Base-by-base conservation (phyloP, 2,329 filamentous ascomycete species). In the Ilyonectria destructans region DNA sequence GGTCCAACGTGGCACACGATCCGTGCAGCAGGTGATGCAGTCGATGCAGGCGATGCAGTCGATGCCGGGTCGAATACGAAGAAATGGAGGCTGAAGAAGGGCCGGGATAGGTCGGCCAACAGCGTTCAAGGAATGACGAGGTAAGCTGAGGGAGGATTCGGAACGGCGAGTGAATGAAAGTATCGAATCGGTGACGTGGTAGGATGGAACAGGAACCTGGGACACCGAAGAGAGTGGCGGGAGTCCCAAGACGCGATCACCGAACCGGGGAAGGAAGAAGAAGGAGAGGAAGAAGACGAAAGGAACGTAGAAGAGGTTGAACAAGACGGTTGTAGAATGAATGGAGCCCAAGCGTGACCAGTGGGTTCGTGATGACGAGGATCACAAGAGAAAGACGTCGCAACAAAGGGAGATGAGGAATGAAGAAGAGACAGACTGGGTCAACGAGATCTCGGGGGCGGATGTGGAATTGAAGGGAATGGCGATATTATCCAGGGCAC, bases 21-120 rank as follows among this genome's bases (percentile, higher is more conserved):
- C 45, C 17, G 54, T 74, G 69, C 55, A 63, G 68, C 43, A 62
- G 45, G 58, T 60, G 56, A 67, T 63, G 62, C 71, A 71, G 49
- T 37, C 31, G 12, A 35, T 61, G 62, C 71, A 71, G 49, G 49
- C 31, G 12, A 35, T 61, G 66, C 62, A 68, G 48, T 58, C 52
- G 54, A 59, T 59, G 54, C 56, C 65, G 49, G 63, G 68, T 58
- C 35, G 63, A 74, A 76, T 73, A 71, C 72, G 74, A 76, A 69
- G 66, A 51, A 31, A 51, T 60, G 58, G 58, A 51, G 46, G 58
- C 54, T 35, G 49, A 62, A 55, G 48, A 51, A 33, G 43, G 56
- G 57, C 49, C 51, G 57, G 61, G 45, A 45, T 33, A 64, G 58
- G 66, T 64, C 59, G 65, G 68, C 69, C 51, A 64, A 67, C 19